Evolutionary conservation across 2,329 filamentous ascomycete genomes (phyloP).

Genomic region (Fusarium sp.): DNA sequence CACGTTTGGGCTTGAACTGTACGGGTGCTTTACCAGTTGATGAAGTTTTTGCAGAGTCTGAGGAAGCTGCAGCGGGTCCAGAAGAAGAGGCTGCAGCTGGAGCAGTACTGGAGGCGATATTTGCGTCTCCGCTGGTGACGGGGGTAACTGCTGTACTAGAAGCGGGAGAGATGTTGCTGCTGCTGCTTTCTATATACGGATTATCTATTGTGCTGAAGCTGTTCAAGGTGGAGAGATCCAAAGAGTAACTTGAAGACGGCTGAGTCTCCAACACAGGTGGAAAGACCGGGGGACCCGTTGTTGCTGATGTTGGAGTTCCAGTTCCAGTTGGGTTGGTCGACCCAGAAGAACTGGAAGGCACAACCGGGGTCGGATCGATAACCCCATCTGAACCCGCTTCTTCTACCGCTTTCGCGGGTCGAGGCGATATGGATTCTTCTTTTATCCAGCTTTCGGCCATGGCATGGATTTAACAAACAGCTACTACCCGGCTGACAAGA

Average conservation of each 20-base stretch:
- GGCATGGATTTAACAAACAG: constrained; percentile 10
- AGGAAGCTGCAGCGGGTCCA: constrained; percentile 11
- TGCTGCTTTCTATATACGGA: constrained; percentile 32
- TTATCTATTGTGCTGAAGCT: constrained; percentile 22
- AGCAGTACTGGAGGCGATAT: constrained; percentile 8
- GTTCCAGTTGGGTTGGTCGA: constrained; percentile 10
- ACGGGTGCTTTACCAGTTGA: constrained; percentile 5
- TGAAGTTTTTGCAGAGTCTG: constrained; percentile 10
- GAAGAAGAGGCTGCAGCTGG: constrained; percentile 11
- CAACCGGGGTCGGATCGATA: constrained; percentile 14
- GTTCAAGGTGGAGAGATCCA: constrained; percentile 8
- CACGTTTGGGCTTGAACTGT: constrained; percentile 53
- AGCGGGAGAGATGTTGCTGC: constrained; percentile 34
- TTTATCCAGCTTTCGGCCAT: constrained; percentile 41
- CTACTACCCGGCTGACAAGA: background rate
- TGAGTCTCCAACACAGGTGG: constrained; percentile 17
- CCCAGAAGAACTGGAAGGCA: constrained; percentile 14
- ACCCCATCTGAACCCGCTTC: constrained; percentile 17
- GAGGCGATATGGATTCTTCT: constrained; percentile 38
- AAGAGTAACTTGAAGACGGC: constrained; percentile 10
- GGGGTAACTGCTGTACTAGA: constrained; percentile 35
- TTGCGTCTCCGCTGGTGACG: constrained; percentile 6
- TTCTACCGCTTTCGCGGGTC: constrained; percentile 23
- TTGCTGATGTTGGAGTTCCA: constrained; percentile 7
- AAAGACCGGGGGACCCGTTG: constrained; percentile 10